phyloP scores from a whole-genome alignment of 2,329 filamentous ascomycete species.

The Alternaria triticimaculans region DNA sequence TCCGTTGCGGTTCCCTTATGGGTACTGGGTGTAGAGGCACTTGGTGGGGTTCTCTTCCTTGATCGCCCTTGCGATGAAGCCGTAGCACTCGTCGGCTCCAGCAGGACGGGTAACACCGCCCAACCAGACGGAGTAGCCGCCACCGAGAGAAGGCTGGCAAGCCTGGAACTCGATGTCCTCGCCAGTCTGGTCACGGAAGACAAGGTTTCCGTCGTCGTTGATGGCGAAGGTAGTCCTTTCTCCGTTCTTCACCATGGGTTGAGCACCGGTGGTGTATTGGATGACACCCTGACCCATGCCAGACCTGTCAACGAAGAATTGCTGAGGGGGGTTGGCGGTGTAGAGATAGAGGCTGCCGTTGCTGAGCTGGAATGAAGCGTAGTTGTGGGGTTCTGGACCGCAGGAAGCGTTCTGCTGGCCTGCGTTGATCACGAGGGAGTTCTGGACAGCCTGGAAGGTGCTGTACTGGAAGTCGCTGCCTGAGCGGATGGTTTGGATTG shows the following conservation, averaged over 20 bases:
- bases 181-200: constrained; percentile 44
- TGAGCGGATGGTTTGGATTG: constrained; percentile 59
- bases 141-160: constrained; percentile 58
- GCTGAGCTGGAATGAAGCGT: constrained; percentile 60
- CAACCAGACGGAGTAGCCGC: constrained; percentile 45
- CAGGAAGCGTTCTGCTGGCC: constrained; percentile 58
- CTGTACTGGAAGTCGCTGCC: constrained; percentile 58
- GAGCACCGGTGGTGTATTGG: constrained; percentile 59
- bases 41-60: constrained; percentile 18
- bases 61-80: constrained; percentile 39
- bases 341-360: constrained; percentile 57
- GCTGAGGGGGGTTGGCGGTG: constrained; percentile 54
- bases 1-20: not conserved
- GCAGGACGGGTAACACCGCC: constrained; percentile 21
- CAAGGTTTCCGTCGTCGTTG: constrained; percentile 53
- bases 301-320: constrained; percentile 62
- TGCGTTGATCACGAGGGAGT: constrained; percentile 54
- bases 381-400: constrained; percentile 39
- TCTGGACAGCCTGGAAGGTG: constrained; percentile 54
- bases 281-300: constrained; percentile 65
- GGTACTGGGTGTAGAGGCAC: constrained; percentile 29
- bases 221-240: constrained; percentile 60
- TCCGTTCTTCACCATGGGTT: constrained; percentile 49
- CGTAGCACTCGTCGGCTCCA: constrained; percentile 44
- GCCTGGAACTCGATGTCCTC: constrained; percentile 56